These are phyloP conservation scores for Leishmania mexicana DNA, from an alignment of 208 protist genomes.

Conservation along the genomic window DNA sequence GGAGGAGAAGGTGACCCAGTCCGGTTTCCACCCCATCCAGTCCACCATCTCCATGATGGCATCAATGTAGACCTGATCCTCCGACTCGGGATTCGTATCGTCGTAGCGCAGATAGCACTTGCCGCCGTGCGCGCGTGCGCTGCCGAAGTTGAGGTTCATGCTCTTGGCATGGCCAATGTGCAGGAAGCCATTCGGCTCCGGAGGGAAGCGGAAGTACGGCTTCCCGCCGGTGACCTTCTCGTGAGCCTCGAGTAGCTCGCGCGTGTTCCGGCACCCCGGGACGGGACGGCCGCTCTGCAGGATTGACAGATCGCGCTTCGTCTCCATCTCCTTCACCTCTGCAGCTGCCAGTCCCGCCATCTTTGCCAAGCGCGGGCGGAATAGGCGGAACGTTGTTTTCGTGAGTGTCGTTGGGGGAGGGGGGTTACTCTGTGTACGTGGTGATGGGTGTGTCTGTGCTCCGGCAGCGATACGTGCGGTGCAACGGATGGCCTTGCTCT, in stretches of 20 bases:
- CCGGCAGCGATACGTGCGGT: background rate
- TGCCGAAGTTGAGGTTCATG: constrained; percentile 99
- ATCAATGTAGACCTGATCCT: constrained; percentile 98
- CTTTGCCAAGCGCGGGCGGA: constrained; percentile 29
- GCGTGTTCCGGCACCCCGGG: constrained; percentile 73
- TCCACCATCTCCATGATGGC: constrained; percentile 93
- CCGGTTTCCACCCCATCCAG: constrained; percentile 93
- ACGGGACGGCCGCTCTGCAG: constrained; percentile 87
- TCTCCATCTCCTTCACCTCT: constrained; percentile 36
- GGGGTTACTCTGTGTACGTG: background rate
- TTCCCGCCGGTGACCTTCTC: constrained; percentile 56
- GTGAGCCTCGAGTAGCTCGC: constrained; percentile 73
- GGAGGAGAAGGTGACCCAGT: constrained; percentile 97
- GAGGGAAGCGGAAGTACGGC: constrained; percentile 95
- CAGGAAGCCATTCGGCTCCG: constrained; percentile 98
- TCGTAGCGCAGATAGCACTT: constrained; percentile 98
- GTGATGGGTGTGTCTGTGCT: background rate
- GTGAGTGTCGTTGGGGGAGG: background rate
- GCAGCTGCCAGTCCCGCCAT: constrained; percentile 42
- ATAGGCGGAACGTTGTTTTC: constrained; percentile 53
- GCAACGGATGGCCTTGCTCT: background rate
- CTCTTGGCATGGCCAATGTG: constrained; percentile 99
- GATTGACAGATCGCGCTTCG: constrained; percentile 75
- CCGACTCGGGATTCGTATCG: constrained; percentile 99
- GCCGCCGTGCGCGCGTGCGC: constrained; percentile 92